phyloP scores from a whole-genome alignment of 1,139 yeast species.

The Candida buenavistaensis region DNA sequence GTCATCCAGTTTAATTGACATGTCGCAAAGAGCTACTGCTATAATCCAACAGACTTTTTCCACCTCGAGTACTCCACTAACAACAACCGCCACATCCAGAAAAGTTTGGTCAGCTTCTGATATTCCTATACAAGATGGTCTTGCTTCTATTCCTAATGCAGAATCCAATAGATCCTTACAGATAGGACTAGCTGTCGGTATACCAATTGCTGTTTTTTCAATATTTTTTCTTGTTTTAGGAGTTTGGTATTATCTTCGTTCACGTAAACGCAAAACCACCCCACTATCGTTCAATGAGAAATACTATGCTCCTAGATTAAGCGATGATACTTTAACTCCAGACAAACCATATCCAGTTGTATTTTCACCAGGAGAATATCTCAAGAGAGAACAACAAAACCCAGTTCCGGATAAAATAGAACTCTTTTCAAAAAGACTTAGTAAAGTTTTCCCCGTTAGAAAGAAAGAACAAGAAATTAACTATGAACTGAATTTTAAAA shows the following conservation, averaged over 20 bases:
- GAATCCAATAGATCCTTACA: conserved; percentile 17
- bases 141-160: conserved; percentile 5
- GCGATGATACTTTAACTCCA: conserved; percentile 9
- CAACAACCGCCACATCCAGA: conserved; percentile 5
- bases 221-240: conserved; percentile 26
- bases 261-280: conserved; percentile 17
- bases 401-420: not conserved
- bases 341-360: conserved; percentile 14
- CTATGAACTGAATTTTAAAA: conserved; percentile 4
- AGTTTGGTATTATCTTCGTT: conserved; percentile 21
- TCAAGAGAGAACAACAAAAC: conserved; percentile 1
- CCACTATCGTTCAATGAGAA: conserved; percentile 10
- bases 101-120: conserved; percentile 6
- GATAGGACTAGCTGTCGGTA: conserved; percentile 43
- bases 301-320: conserved; percentile 7
- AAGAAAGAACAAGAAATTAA: conserved; percentile 1
- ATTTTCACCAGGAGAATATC: conserved; percentile 12
- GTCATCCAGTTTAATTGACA: not conserved
- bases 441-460: conserved; percentile 5
- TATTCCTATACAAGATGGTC: conserved; percentile 5
- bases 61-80: not conserved
- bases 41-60: not conserved
- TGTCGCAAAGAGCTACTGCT: not conserved
- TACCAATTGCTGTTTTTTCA: conserved; percentile 39
- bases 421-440: conserved; percentile 1